Base-by-base conservation (phyloP, 352 stramenopile genomes). In the Phytophthora ohioensis region DNA sequence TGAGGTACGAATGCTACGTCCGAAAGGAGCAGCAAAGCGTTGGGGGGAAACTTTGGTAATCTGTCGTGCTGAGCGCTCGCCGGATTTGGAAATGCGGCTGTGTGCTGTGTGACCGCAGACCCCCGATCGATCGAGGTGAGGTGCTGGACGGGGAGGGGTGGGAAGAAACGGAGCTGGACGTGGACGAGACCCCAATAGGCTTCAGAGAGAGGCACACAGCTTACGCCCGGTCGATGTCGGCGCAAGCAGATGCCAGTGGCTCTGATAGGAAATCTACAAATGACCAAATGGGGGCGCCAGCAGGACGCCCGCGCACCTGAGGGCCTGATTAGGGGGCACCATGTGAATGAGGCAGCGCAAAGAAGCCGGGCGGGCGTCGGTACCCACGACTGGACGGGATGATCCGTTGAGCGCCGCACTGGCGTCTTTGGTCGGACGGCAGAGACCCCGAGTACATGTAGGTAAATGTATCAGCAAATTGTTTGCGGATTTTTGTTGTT, bases 81-180 rank as follows among this genome's bases (percentile, higher is more conserved):
- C 69, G 62, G 72, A 83, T 83, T 83, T 58, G 65, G 62, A 77
- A 83, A 80, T 83, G 76, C 46, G 30, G 17, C 27, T 45, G 38
- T 39, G 21, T 57, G 30, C 34, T 53, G 21, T 51, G 52, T 54
- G 65, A 58, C 42, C 41, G 42, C 39, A 57, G 52, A 45, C 27
- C 10, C 8, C 32, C 36, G 38, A 59, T 27, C 21, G 21, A 27
- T 36, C 49, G 52, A 55, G 52, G 58, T 66, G 57, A 61, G 52
- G 45, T 67, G 48, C 46, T 64, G 38, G 47, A 46, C 58, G 42
- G 15, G 52, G 61, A 52, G 59, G 36, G 51, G 57, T 58, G 67
- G 61, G 55, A 71, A 71, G 59, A 64, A 71, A 74, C 59, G 41
- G 56, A 53, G 62, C 48, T 38, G 68, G 51, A 47, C 63, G 68